Evolutionary conservation across 371 early-diverging fungal genomes (phyloP).

Genomic region (Rozella allomycis): DNA sequence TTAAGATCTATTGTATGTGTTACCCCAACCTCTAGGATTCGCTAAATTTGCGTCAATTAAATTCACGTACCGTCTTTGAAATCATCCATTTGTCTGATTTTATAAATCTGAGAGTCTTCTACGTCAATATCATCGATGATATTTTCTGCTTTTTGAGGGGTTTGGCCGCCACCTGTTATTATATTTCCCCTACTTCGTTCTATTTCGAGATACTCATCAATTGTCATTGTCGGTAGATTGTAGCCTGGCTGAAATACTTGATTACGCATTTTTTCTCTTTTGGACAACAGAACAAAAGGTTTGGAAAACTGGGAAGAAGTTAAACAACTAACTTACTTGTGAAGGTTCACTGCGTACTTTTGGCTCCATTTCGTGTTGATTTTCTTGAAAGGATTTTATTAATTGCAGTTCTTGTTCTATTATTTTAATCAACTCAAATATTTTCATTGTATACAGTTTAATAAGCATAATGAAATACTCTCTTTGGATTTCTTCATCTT

Average conservation of each 20-base stretch:
- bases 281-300: slow-evolving; percentile 69
- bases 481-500: too few relatives aligned
- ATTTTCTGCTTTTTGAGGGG: slow-evolving; percentile 32
- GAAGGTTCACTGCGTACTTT: too few relatives aligned
- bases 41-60: slow-evolving; percentile 2
- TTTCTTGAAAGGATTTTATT: too few relatives aligned
- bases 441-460: too few relatives aligned
- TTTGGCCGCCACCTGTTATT: slow-evolving; percentile 39
- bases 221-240: slow-evolving; percentile 82
- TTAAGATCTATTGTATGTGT: too few relatives aligned
- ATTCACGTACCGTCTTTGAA: slow-evolving; percentile 42
- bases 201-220: slow-evolving; percentile 75
- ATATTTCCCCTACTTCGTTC: slow-evolving; percentile 72
- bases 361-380: too few relatives aligned
- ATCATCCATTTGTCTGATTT: slow-evolving; percentile 70
- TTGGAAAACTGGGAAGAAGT: too few relatives aligned
- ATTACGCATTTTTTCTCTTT: slow-evolving; percentile 43
- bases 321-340: too few relatives aligned
- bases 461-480: too few relatives aligned
- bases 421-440: too few relatives aligned
- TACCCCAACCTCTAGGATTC: slow-evolving; percentile 80
- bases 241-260: slow-evolving; percentile 69
- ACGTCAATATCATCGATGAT: slow-evolving; percentile 66
- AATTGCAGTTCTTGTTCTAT: too few relatives aligned
- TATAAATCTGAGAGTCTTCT: slow-evolving; percentile 52